Evolutionary conservation across 768 basidiomycete genomes (phyloP), one percentile per base, ranked within the genome.

Genomic region (Cystobasidium onofrii): DNA sequence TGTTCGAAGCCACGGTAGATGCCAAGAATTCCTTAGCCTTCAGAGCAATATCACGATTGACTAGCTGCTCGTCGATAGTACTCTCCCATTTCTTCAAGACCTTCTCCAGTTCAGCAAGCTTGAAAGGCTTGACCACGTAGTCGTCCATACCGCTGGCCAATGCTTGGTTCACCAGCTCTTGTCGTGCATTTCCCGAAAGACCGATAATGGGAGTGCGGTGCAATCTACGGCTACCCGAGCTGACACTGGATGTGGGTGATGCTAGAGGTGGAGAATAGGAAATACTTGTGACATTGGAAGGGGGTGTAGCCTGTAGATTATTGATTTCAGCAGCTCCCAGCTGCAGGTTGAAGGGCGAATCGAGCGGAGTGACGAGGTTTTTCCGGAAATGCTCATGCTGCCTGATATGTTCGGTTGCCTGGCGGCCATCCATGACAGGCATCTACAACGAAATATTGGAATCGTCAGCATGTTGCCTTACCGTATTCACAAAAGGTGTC

Each of bases 101-200:
- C 41, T 54, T 67, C 34, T 67, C 65, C 27, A 67, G 44, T 31
- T 67, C 65, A 27, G 31, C 44, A 36, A 67, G 50, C 50, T 67
- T 67, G 65, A 67, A 67, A 20, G 65, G 65, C 31, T 67, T 67
- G 4, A 67, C 65, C 6, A 67, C 46, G 31, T 67, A 67, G 29
- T 67, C 65, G 34, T 67, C 65, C 65, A 67, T 67, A 17, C 65
- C 65, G 23, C 65, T 67, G 6, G 65, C 43, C 17, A 67, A 31
- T 3, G 65, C 65, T 52, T 67, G 41, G 29, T 67, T 31, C 3
- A 67, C 65, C 3, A 67, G 65, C 65, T 67, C 65, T 52, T 67
- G 41, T 50, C 65, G 43, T 2, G 65, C 65, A 31, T 67, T 67
- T 6, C 65, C 65, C 4, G 65, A 67, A 3, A 67, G 31, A 3